phyloP scores from a whole-genome alignment of 208 protist genomes.

The Wallacemonas sp. region DNA sequence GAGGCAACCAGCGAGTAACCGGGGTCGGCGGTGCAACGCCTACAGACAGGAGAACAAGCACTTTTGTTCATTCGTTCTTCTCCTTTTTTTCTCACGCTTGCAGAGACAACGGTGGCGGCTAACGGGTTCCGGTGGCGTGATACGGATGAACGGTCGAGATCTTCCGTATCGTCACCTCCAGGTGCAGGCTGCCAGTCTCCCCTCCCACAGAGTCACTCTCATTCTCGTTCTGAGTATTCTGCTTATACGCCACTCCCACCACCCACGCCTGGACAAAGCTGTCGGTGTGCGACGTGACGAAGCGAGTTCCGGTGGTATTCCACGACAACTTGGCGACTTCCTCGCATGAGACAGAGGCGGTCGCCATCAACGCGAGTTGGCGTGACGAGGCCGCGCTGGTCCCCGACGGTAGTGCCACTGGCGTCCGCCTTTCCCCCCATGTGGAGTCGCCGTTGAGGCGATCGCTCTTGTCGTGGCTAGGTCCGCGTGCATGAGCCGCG shows the following conservation, averaged over 20 bases:
- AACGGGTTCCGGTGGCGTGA: constrained; percentile 16
- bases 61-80: no score
- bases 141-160: constrained; percentile 57
- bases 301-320: constrained; percentile 78
- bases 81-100: no score
- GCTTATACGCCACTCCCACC: constrained; percentile 42
- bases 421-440: neutral
- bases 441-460: neutral
- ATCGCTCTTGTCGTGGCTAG: neutral
- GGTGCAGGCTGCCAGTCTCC: constrained; percentile 7
- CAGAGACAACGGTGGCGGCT: no score
- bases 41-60: neutral
- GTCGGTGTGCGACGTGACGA: constrained; percentile 78
- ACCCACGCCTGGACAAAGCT: constrained; percentile 69
- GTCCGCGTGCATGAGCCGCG: neutral
- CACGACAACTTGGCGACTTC: constrained; percentile 72
- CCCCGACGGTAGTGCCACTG: neutral
- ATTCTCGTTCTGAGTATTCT: neutral
- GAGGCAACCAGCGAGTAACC: no score
- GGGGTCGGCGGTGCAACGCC: no score
- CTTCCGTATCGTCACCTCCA: constrained; percentile 40
- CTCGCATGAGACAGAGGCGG: constrained; percentile 35
- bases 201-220: neutral
- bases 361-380: constrained; percentile 44
- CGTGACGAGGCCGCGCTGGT: neutral